Evolutionary conservation across 1,284 basidiomycete species (phyloP).

Genomic region (Fomitopsis pinicola): DNA sequence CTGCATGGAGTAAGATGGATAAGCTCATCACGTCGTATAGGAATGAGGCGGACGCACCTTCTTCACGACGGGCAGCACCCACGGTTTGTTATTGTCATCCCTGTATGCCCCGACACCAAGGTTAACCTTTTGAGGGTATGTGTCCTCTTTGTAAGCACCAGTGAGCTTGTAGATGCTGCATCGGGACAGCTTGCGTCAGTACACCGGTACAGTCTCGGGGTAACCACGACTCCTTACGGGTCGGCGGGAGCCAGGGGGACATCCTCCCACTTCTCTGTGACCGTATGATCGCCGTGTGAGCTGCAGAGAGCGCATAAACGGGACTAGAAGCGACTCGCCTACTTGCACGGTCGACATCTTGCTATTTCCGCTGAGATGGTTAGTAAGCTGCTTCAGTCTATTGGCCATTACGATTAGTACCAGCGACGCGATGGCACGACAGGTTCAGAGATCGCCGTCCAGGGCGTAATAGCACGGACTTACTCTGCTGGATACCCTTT

Average conservation of each 20-base stretch:
- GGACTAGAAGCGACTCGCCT: conserved; percentile 33
- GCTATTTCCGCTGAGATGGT: conserved; percentile 19
- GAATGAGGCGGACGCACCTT: conserved; percentile 50
- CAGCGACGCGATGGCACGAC: neutral
- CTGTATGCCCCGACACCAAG: conserved; percentile 89
- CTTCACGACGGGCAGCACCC: conserved; percentile 89
- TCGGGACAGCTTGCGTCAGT: conserved; percentile 2
- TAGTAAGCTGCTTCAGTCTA: conserved; percentile 25
- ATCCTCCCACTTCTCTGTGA: conserved; percentile 61
- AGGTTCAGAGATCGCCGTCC: neutral
- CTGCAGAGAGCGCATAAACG: neutral
- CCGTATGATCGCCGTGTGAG: neutral
- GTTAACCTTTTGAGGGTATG: conserved; percentile 82
- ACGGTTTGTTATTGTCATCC: conserved; percentile 82
- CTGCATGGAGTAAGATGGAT: conserved; percentile 35
- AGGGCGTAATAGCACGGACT: neutral
- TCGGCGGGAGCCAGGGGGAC: conserved; percentile 82
- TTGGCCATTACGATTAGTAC: conserved; percentile 17
- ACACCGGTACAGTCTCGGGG: neutral
- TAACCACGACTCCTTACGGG: conserved; percentile 32
- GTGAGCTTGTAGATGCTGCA: conserved; percentile 90
- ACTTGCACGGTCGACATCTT: conserved; percentile 30
- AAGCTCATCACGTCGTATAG: neutral
- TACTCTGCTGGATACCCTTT: neutral
- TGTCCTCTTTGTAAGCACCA: conserved; percentile 83